Base-by-base conservation (phyloP, 257 asterid species). In the Nicotiana attenuata region DNA sequence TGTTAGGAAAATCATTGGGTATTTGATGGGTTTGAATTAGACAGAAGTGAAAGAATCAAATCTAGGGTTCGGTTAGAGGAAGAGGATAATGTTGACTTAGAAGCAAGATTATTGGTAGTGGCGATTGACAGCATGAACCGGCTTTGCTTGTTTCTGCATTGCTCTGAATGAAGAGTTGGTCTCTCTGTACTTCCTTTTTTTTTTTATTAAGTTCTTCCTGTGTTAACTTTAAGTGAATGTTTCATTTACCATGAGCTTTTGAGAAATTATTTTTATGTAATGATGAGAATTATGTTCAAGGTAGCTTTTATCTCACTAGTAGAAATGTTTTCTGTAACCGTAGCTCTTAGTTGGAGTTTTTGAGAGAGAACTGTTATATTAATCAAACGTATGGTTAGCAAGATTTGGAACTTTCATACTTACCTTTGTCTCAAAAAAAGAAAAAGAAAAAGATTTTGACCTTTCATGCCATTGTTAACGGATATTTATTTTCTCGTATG, bases 281-380 rank as follows among this genome's bases (percentile, higher is more conserved):
- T 10, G 77, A 69, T 31, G 33, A 41, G 13, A 11, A 38, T 38
- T 41, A n/a, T 67, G 16, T 52, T 69, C 77, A 11, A 41, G 77
- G 11, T 15, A n/a, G 33, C 29, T 69, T 3, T 69, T 55, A 55
- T 15, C 13, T 69, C 33, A 20, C n/a, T 11, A 38, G 57, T 38
- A 69, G 45, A 41, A 20, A 5, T 69, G 56, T 69, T 15, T 55
- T 41, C 33, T 26, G 16, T 5, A 69, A 38, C 28, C 10, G 16
- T 69, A n/a, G 14, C 45, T 69, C 57, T 69, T 69, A 69, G 56
- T 69, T 38, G 77, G 33, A 69, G 31, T n/a, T 69, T 69, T n/a
- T 19, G 77, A 5, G 77, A 20, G 64, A 35, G 77, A 69, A 38
- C 77, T 38, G 57, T 35, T 35, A 68, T 19, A 67, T 67, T 33